Evolutionary conservation across 345 rosid species (phyloP), one percentile per base, ranked within the genome.

Genomic region (Streptanthus diversifolius): DNA sequence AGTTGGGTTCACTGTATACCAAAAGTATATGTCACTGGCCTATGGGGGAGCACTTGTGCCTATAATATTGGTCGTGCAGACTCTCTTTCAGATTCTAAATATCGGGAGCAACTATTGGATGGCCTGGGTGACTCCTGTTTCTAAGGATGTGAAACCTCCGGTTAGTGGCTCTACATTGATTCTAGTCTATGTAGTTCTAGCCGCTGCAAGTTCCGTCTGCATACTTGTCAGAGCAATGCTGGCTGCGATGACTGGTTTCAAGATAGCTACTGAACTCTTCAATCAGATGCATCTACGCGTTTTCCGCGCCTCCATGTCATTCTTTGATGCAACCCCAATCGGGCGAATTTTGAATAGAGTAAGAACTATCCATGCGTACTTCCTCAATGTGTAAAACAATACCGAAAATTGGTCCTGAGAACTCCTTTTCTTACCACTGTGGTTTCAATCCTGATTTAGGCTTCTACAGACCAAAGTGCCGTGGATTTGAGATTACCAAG

Each of bases 91-190:
- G 82, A 0, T 74, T 44, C 84, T 90, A 44, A 90, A 86, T 78
- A 90, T 88, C 1, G 87, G 90, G 14, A 88, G 93, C 88, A 88
- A 87, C 64, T 88, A 88, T 37, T 90, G 92, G 97, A 86, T 90
- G 90, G 90, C 90, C 3, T 87, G 87, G 95, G 95, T 84, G 49
- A 83, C 89, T 75, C 91, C 91, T 0, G 70, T 68, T 35, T 61
- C 79, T 14, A 77, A 78, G 66, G 83, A 63, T 65, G 83, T 75
- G 61, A 71, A 25, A 14, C 68, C 85, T 62, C 85, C 82, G 24
- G 71, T 54, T 3, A 89, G 84, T 43, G 77, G 80, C 45, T 53
- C 70, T 19, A 85, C 80, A 6, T 63, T 90, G 32, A 70, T 90
- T 25, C 3, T 78, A 29, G 90, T 90, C 24, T 90, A 80, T 40